phyloP scores from a whole-genome alignment of 208 protist genomes.

The Trypanosoma lewisi region DNA sequence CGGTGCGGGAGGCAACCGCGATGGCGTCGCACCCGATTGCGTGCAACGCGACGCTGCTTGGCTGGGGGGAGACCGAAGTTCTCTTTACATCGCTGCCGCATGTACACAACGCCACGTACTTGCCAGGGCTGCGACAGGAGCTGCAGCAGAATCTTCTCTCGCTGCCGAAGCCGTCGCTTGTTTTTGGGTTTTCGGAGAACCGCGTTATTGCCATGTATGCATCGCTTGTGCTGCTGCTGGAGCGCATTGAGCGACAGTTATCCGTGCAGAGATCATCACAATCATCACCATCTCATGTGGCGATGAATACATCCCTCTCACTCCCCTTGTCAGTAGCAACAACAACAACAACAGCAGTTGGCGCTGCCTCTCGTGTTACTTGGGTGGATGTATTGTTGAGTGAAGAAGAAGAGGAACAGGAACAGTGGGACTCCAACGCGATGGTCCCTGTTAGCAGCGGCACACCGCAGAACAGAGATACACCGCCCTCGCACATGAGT shows the following conservation, averaged over 20 bases:
- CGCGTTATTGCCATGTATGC: slow-evolving; percentile 70
- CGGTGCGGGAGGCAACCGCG: slow-evolving; percentile 45
- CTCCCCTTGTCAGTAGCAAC: neutral
- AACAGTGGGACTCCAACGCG: neutral
- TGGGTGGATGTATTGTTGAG: slow-evolving; percentile 25
- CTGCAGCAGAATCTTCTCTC: slow-evolving; percentile 58
- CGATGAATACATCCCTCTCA: neutral
- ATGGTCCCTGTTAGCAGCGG: neutral
- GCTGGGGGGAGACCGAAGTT: slow-evolving; percentile 63
- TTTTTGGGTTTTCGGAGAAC: slow-evolving; percentile 66
- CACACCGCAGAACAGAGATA: neutral
- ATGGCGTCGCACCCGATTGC: slow-evolving; percentile 18
- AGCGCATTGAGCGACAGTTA: slow-evolving; percentile 45
- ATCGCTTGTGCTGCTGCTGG: slow-evolving; percentile 61
- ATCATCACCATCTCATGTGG: neutral
- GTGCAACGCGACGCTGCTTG: slow-evolving; percentile 37
- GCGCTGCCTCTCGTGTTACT: neutral
- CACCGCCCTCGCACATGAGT: neutral
- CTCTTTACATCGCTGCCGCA: slow-evolving; percentile 36
- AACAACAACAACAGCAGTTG: too few relatives aligned
- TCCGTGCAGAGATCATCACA: neutral
- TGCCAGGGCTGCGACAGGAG: slow-evolving; percentile 35
- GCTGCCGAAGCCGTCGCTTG: slow-evolving; percentile 47
- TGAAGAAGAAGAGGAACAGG: slow-evolving; percentile 5
- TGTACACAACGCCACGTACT: slow-evolving; percentile 11